Conservation (phyloP, 176 grass and related monocot genomes). For the Oryza nivara region DNA sequence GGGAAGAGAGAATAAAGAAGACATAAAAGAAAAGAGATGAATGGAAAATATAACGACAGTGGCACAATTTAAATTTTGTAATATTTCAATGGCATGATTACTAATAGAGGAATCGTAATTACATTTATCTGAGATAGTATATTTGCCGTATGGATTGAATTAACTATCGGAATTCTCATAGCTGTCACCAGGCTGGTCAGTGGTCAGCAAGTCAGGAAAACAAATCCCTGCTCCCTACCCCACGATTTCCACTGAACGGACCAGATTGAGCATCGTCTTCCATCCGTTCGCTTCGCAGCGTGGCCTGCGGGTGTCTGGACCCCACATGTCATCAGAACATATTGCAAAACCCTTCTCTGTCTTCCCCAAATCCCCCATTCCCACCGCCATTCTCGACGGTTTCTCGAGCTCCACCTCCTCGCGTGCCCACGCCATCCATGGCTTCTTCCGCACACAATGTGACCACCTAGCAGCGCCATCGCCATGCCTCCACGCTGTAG, state of each 20-base stretch:
- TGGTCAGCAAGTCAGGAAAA: too few relatives aligned
- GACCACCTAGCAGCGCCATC: conserved; percentile 5
- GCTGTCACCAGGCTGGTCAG: too few relatives aligned
- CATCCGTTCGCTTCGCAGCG: neutral
- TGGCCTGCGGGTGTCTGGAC: neutral
- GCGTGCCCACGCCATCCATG: neutral
- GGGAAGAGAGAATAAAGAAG: too few relatives aligned
- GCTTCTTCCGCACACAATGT: neutral
- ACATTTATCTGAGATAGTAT: too few relatives aligned
- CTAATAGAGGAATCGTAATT: too few relatives aligned
- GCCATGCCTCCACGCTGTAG: conserved; percentile 5
- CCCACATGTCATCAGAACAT: neutral
- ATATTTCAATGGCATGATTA: too few relatives aligned
- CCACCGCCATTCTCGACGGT: conserved; percentile 15
- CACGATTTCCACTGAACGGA: neutral
- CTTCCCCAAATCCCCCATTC: neutral
- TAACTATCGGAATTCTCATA: too few relatives aligned
- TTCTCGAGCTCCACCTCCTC: neutral
- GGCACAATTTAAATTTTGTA: too few relatives aligned
- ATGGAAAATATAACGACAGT: too few relatives aligned
- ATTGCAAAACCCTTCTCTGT: neutral
- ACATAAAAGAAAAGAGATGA: too few relatives aligned
- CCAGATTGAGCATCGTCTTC: neutral
- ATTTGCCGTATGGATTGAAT: too few relatives aligned
- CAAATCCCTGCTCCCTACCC: too few relatives aligned